Percentiles rank a stretch among this genome's conserved stretches.
Conservation (phyloP, 75 land plant genomes). For the Adiantum capillusveneris region DNA sequence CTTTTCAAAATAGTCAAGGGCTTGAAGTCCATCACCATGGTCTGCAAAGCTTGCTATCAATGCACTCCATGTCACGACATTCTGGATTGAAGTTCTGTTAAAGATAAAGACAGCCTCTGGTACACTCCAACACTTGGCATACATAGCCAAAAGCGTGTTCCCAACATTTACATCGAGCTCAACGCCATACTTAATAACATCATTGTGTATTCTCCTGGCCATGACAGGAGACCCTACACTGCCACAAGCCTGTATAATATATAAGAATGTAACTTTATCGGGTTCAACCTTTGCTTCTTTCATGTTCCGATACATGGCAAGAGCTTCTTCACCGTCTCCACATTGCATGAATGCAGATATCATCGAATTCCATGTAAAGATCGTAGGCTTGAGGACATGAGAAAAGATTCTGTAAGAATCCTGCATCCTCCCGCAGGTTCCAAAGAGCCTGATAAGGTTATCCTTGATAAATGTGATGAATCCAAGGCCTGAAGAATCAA, state of each 20-base stretch:
- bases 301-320: not conserved
- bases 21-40: slow-evolving; percentile 16
- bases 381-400: not conserved
- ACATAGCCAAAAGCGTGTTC: not conserved
- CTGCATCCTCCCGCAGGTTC: not conserved
- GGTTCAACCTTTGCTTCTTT: not conserved
- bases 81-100: not conserved
- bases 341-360: not conserved
- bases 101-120: not conserved
- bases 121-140: not conserved
- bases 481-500: not conserved
- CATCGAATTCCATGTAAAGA: not conserved
- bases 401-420: not conserved
- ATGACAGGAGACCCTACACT: not conserved
- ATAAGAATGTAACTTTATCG: slow-evolving; percentile 1
- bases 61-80: slow-evolving; percentile 27
- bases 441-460: not conserved
- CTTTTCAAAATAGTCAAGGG: slow-evolving; percentile 11
- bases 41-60: slow-evolving; percentile 21
- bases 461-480: not conserved
- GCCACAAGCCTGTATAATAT: not conserved
- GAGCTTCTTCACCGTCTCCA: not conserved
- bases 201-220: not conserved
- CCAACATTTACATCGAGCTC: not conserved
- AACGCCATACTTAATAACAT: not conserved